phyloP scores from a whole-genome alignment of 73 alveolate genomes.

The Effrenium voratum region DNA sequence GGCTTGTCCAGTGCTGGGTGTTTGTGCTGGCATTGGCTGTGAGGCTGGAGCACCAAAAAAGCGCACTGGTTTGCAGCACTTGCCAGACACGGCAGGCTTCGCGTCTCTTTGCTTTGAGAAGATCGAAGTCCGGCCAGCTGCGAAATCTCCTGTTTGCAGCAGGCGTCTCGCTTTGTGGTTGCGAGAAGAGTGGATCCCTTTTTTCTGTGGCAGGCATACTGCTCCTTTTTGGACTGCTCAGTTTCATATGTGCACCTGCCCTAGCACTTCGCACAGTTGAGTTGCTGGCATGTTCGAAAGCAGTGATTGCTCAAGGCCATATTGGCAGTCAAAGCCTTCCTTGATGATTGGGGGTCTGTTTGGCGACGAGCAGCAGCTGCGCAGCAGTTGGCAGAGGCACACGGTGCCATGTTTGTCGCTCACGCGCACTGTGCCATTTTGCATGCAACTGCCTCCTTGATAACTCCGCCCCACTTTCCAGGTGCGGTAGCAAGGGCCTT shows the following conservation, averaged over 20 bases:
- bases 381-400: background rate
- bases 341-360: background rate
- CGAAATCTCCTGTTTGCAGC: constrained; percentile 49
- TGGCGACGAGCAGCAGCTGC: background rate
- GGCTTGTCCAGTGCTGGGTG: constrained; percentile 75
- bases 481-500: constrained; percentile 29
- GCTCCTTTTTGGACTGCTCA: constrained; percentile 48
- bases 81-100: background rate
- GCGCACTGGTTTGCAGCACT: background rate
- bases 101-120: constrained; percentile 30
- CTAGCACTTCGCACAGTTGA: background rate
- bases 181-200: background rate
- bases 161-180: background rate
- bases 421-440: background rate
- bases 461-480: background rate
- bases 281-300: too few relatives aligned
- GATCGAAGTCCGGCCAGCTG: constrained; percentile 19
- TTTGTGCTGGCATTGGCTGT: constrained; percentile 16
- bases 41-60: constrained; percentile 9
- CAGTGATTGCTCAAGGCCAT: too few relatives aligned
- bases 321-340: constrained; percentile 29
- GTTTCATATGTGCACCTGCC: background rate
- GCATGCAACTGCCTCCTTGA: background rate
- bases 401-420: background rate
- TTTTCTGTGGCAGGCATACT: background rate